Base-by-base conservation (phyloP, 257 asterid species). In the Striga asiatica region DNA sequence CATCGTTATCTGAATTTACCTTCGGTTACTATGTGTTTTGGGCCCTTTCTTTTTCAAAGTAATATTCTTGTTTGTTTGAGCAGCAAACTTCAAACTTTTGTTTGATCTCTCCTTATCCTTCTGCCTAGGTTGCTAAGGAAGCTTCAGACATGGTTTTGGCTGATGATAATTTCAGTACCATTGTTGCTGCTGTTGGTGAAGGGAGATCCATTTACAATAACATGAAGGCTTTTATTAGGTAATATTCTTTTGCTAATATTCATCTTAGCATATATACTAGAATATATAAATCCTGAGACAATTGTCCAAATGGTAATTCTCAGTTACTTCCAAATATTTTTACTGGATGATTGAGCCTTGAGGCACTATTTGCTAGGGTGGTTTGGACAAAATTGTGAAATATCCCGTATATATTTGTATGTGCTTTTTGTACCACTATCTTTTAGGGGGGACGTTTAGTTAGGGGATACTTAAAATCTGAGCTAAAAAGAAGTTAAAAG, bases 211-310 rank as follows among this genome's bases (percentile, higher is more conserved):
- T 74, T 59, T 74, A 74, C 71, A 74, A 74, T 58, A 74, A 92
- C 71, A 92, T 92, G 99, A 92, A 92, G 76, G 95, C 99, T 43
- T 92, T 92, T 79, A 92, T 92, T 81, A 84, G 99, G 99, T 88
- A 55, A 41, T 37, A 41, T 41, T 41, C 45, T 51, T 29, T 1
- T 66, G 8, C 47, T 27, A 22, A 34, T 19, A 7, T 22, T 23
- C 3, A 55, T 6, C 42, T 52, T 72, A 41, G 18, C 11, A 13
- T 17, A 41, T 7, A 16, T 41, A 16, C 2, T 41, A 11, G 48
- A 41, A 41, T 7, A 14, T 14, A 18, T 17, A 14, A 14, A 16
- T 41, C 17, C 21, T 5, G 0, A 14, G 48, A 34, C 41, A n/a
- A n/a, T n/a, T n/a, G n/a, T n/a, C n/a, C n/a, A n/a, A n/a, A n/a